These are phyloP conservation scores for Talaromyces sp. DNA, from an alignment of 2,329 filamentous ascomycete genomes.

Conservation along the genomic window DNA sequence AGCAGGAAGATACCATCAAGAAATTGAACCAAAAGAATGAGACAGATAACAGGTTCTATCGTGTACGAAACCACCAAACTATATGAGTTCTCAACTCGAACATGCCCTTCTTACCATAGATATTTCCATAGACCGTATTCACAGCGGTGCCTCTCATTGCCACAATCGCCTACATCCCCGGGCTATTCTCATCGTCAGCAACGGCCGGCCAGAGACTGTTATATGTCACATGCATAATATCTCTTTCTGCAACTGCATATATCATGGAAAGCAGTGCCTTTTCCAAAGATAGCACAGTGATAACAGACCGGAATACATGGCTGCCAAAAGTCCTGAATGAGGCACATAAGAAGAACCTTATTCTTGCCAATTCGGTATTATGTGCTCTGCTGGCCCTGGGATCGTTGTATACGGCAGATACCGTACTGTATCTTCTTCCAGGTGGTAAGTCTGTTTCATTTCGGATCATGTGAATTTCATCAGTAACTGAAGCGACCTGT, in stretches of 20 bases:
- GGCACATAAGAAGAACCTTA: neutral
- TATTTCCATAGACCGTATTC: slow-evolving; percentile 29
- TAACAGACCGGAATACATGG: neutral
- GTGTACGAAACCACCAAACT: slow-evolving; percentile 24
- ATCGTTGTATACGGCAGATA: slow-evolving; percentile 20
- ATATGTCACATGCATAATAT: slow-evolving; percentile 31
- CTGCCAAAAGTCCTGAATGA: neutral
- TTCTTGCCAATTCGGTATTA: slow-evolving; percentile 14
- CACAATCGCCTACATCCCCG: slow-evolving; percentile 28
- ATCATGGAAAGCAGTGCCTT: slow-evolving; percentile 30
- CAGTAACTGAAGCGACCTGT: neutral
- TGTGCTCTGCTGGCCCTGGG: slow-evolving; percentile 28
- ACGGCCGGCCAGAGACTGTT: slow-evolving; percentile 22
- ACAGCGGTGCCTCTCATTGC: slow-evolving; percentile 33
- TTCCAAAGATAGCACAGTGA: slow-evolving; percentile 14
- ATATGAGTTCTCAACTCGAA: neutral
- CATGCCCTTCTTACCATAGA: slow-evolving; percentile 9
- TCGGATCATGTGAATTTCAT: neutral
- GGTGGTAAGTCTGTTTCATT: slow-evolving; percentile 27
- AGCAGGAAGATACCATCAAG: slow-evolving; percentile 40
- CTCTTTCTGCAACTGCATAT: slow-evolving; percentile 35
- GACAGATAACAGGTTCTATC: slow-evolving; percentile 36
- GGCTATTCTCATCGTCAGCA: slow-evolving; percentile 23
- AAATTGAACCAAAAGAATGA: slow-evolving; percentile 34
- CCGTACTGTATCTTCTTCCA: slow-evolving; percentile 33